Base-by-base conservation (phyloP, 2,329 filamentous ascomycete genomes). In the Talaromyces sp. region DNA sequence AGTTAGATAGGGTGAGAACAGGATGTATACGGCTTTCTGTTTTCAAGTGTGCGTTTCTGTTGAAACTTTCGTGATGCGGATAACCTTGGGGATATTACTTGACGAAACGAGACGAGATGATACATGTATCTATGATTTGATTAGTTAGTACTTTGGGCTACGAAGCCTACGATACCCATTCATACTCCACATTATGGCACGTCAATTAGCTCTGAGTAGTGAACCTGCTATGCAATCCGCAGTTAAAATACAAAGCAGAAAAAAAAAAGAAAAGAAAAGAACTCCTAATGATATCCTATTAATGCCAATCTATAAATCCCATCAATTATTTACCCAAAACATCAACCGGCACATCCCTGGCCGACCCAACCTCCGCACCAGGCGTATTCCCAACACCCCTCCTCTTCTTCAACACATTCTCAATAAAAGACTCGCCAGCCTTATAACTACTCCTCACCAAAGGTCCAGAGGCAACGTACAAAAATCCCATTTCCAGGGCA, bases 391-490 rank as follows among this genome's bases (percentile, higher is more conserved):
- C 3, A 66, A 63, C 31, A 64, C 62, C 19, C 64, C 66, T 69
- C 60, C 91, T 81, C 84, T 96, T 96, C 76, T 90, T 89, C 60
- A 99, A 78, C 19, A 99, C 93, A 67, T 99, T 99, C 81, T 99
- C 94, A 66, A 99, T 99, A 71, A 99, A 99, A 1, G 91, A 91
- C 78, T 99, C 94, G 37, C 94, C 94, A 2, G 94, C 94, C 80
- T 99, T 99, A 79, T 99, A 99, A 48, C 89, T 95, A 65, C 91
- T 96, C 60, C 94, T 84, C 22, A 99, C 93, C 50, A 99, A 79
- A 1, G 94, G 94, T 0, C 94, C 94, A 59, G 89, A 94, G 13
- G 94, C 94, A 72, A 91, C 96, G 78, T 97, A 99, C 65, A 99
- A 76, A 81, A 99, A 99, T 50, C 94, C 94, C 86, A 97, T 85